A percentile compares a stretch with the other conserved stretches of the same genome.
Conservation (phyloP, 2,329 filamentous ascomycete species). For the Chrysoporthe deuterocubensis region DNA sequence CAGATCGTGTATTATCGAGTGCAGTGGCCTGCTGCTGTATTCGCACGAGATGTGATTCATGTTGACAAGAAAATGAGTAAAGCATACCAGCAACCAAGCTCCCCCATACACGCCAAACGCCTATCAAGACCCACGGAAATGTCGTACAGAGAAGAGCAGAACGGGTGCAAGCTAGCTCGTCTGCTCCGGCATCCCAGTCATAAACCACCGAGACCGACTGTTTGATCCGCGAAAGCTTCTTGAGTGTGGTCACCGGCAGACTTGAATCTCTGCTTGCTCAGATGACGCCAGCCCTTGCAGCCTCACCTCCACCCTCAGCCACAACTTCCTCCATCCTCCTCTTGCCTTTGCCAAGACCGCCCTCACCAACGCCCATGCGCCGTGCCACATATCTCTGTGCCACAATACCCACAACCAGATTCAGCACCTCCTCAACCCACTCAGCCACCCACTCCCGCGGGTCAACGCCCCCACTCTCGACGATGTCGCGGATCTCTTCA, state of each 20-base stretch:
- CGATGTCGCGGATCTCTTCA: conserved; percentile 84
- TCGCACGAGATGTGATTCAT: not conserved
- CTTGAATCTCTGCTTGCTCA: conserved; percentile 34
- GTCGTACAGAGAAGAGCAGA: not conserved
- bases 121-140: conserved; percentile 1
- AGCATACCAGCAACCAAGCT: not conserved
- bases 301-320: conserved; percentile 62
- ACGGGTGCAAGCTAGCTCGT: not conserved
- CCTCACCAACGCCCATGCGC: conserved; percentile 94
- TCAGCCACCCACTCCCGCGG: conserved; percentile 96
- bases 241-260: not conserved
- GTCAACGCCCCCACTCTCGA: conserved; percentile 76
- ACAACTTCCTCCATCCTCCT: conserved; percentile 61
- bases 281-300: conserved; percentile 61
- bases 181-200: not conserved
- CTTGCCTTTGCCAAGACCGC: conserved; percentile 64
- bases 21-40: conserved; percentile 3
- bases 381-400: conserved; percentile 94
- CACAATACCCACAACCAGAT: conserved; percentile 78
- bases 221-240: not conserved
- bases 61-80: not conserved
- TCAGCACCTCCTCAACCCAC: conserved; percentile 90
- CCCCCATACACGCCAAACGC: not conserved
- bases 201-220: no score
- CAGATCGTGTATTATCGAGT: no score